Conservation (phyloP, 2,329 filamentous ascomycete genomes). For the Alternaria brassicae region DNA sequence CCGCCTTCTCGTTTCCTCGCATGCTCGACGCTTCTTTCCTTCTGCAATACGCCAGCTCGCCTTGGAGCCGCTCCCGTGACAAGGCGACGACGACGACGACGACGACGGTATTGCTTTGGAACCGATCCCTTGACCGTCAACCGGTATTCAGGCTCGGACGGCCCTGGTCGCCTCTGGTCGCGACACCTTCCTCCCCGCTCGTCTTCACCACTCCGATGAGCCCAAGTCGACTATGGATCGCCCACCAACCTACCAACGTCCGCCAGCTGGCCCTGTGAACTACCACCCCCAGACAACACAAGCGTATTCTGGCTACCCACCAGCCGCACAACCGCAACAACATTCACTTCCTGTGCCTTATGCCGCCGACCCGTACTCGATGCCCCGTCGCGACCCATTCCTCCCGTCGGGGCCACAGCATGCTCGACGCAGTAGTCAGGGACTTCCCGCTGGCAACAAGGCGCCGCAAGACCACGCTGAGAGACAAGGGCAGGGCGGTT, state of each 20-base stretch:
- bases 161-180: background rate
- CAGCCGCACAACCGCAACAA: conserved; percentile 37
- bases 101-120: background rate
- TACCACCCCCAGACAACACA: conserved; percentile 51
- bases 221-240: conserved; percentile 45
- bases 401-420: conserved; percentile 48
- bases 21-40: conserved; percentile 13
- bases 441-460: conserved; percentile 41
- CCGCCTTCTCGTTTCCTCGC: conserved; percentile 28
- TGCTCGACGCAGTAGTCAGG: conserved; percentile 52
- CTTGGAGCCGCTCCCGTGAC: background rate
- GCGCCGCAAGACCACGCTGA: conserved; percentile 38
- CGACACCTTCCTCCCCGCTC: background rate
- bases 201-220: conserved; percentile 19
- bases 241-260: conserved; percentile 49
- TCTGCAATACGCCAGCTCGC: conserved; percentile 1
- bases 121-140: no score
- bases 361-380: conserved; percentile 55
- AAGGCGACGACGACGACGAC: background rate
- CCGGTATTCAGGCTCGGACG: no score
- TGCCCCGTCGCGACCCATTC: conserved; percentile 57
- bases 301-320: conserved; percentile 45
- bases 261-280: conserved; percentile 54
- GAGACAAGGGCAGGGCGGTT: conserved; percentile 44
- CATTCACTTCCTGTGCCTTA: conserved; percentile 55